phyloP scores from a whole-genome alignment of 306 rosid species.

The Citrullus amarus region DNA sequence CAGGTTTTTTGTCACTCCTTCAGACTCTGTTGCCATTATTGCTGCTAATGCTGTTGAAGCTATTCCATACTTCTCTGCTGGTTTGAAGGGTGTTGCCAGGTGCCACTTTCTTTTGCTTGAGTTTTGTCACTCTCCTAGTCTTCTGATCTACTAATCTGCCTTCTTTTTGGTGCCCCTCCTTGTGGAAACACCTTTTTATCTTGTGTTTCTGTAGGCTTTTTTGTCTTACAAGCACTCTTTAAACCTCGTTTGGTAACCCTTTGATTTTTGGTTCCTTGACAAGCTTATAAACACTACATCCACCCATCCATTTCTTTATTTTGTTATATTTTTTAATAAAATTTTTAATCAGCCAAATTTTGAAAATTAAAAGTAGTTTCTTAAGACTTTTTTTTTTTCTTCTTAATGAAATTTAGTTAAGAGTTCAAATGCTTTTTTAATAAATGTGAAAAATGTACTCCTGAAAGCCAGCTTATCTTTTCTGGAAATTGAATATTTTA shows the following conservation, averaged over 20 bases:
- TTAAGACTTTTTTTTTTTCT: neutral
- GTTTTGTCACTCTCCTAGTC: neutral
- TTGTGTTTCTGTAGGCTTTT: neutral
- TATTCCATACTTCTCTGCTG: constrained; percentile 86
- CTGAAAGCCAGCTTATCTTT: neutral
- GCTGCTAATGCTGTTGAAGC: constrained; percentile 99
- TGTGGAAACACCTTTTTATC: neutral
- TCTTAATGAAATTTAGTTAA: neutral
- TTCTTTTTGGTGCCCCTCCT: neutral
- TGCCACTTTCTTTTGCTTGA: constrained; percentile 8
- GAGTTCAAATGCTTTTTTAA: neutral
- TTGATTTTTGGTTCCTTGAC: neutral
- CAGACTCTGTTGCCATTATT: constrained; percentile 96
- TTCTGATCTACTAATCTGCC: neutral
- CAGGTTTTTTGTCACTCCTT: constrained; percentile 97
- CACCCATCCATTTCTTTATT: neutral
- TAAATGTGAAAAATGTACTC: neutral
- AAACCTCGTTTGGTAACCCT: neutral
- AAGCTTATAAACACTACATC: neutral
- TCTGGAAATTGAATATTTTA: neutral
- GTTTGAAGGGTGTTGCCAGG: constrained; percentile 99
- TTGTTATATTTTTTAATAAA: neutral
- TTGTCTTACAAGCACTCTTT: neutral
- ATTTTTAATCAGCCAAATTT: neutral
- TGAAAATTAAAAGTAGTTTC: neutral